These are phyloP conservation scores for Trichoderma koningiopsis DNA, from an alignment of 2,329 filamentous ascomycete genomes.

Conservation along the genomic window DNA sequence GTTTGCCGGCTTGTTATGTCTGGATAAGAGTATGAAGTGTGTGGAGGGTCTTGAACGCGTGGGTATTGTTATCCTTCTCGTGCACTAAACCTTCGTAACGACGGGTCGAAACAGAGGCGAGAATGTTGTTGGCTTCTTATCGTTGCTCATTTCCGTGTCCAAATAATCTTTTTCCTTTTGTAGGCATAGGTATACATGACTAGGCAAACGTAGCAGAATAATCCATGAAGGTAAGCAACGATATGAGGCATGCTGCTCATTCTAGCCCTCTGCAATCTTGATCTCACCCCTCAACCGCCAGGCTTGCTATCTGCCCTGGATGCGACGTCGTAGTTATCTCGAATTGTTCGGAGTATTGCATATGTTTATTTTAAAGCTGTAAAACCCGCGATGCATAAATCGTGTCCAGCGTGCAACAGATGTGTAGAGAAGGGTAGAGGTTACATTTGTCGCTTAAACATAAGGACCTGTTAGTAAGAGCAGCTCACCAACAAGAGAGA, in stretches of 20 bases:
- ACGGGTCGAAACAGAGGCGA: background rate
- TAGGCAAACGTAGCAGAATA: background rate
- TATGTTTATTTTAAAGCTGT: constrained; percentile 17
- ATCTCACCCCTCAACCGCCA: background rate
- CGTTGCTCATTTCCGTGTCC: background rate
- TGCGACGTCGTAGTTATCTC: background rate
- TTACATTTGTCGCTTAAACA: background rate
- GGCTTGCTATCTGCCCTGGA: background rate
- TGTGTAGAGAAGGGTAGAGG: background rate
- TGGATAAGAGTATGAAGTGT: background rate
- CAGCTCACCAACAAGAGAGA: background rate
- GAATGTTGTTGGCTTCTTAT: background rate
- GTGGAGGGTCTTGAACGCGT: background rate
- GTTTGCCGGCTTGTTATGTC: constrained; percentile 3
- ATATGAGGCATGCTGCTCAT: background rate
- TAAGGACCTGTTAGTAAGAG: background rate
- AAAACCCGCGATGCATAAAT: background rate
- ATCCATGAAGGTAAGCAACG: background rate
- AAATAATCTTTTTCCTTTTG: background rate
- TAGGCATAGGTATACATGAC: background rate
- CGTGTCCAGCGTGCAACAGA: background rate
- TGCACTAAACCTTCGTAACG: too few relatives aligned
- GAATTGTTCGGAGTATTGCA: background rate
- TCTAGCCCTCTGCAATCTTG: background rate
- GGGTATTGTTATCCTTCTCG: background rate